Evolutionary conservation across 139 green algal species (phyloP), one percentile per base, ranked within the genome.

Genomic region (Monoraphidium neglectum): DNA sequence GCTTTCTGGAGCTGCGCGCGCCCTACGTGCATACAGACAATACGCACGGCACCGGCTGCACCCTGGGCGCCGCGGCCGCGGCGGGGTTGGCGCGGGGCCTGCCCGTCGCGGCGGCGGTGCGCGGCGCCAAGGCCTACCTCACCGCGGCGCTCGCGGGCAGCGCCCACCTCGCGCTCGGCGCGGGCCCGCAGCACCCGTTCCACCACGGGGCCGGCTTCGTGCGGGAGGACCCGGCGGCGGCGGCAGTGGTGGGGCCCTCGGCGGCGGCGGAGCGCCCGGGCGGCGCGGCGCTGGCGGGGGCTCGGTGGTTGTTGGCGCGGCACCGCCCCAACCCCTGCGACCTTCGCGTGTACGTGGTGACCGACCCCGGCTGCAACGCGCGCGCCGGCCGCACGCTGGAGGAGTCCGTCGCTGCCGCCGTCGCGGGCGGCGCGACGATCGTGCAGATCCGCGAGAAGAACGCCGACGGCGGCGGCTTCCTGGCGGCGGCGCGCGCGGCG

Each of bases 41-140:
- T 87, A 94, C 89, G 30, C 96, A 99, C 76, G 96, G 96, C 65
- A 99, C 93, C 3, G 94, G 96, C 28, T 99, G 96, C 87, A 98
- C 91, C 1, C 87, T 98, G 28, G 92, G 94, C 4, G 86, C 90
- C 3, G 88, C 90, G 30, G 93, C 98, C 24, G 92, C 96, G 2
- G 89, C 93, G 3, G 77, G 91, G 59, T 84, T 99, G n/a, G 93
- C 95, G n/a, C 86, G 92, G 66, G 96, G 94, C 4, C 63, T 76
- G 1, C 33, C 80, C 16, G 49, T 91, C 1, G 49, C 79, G 1
- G 36, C 67, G 2, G 94, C 95, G 0, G 88, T 97, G 21, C 28
- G 56, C 8, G 61, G 56, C 1, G 94, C 91, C 26, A 91, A 92
- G 47, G 75, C 63, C 2, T 97, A 95, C 75, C 46, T 98, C 18